These are phyloP conservation scores for Auxenochlorella pyrenoidosa DNA, from an alignment of 139 green algal species.

Conservation along the genomic window DNA sequence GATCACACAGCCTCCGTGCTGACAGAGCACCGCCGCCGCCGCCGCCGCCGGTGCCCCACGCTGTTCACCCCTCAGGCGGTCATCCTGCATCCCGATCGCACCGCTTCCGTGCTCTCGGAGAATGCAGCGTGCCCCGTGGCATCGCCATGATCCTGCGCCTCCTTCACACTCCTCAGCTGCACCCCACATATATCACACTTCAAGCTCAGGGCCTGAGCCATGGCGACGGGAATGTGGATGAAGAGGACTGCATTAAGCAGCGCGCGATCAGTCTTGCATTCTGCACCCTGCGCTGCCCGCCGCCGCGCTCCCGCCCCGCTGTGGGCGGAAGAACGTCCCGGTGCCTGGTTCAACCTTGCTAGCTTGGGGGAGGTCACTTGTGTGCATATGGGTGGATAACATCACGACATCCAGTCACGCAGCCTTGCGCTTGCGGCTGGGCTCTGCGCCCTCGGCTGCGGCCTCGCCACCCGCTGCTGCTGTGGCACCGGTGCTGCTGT, in stretches of 20 bases:
- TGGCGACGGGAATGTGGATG: neutral
- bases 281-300: too few relatives aligned
- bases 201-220: constrained; percentile 12
- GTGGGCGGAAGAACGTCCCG: too few relatives aligned
- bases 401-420: neutral
- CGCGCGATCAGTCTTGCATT: neutral
- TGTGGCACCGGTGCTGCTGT: neutral
- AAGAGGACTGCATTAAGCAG: neutral
- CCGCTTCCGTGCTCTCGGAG: constrained; percentile 77
- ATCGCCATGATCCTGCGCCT: constrained; percentile 77
- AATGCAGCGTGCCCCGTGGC: constrained; percentile 84
- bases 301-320: too few relatives aligned
- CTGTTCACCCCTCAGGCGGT: neutral
- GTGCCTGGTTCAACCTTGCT: too few relatives aligned
- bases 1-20: too few relatives aligned
- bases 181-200: constrained; percentile 57
- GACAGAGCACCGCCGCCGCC: neutral
- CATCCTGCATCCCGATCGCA: constrained; percentile 9
- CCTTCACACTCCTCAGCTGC: constrained; percentile 64
- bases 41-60: too few relatives aligned
- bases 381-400: too few relatives aligned
- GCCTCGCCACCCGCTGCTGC: neutral
- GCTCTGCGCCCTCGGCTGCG: too few relatives aligned
- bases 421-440: neutral
- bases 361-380: too few relatives aligned